Conservation (phyloP, 164 flowering plant species). For the Magnolia kwangsiensis region DNA sequence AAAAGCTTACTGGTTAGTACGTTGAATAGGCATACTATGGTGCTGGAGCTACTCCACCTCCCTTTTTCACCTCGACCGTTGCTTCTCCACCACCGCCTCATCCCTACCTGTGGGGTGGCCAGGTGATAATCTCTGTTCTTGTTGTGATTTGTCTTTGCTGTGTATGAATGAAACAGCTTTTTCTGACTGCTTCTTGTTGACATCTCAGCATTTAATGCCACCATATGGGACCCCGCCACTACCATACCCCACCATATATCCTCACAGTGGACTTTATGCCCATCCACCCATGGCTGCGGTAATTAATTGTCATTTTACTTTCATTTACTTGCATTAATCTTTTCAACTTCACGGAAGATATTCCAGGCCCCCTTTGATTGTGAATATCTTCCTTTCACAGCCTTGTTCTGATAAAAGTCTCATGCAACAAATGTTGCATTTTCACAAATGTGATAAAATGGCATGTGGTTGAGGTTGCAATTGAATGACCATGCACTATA, state of each 20-base stretch:
- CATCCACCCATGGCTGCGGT: conserved; percentile 77
- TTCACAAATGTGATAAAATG: not conserved
- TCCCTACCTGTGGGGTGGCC: conserved; percentile 82
- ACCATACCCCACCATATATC: conserved; percentile 83
- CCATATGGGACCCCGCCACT: conserved; percentile 65
- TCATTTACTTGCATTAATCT: not conserved
- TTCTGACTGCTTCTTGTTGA: conserved; percentile 13
- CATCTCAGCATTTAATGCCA: conserved; percentile 73
- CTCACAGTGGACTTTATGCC: conserved; percentile 77
- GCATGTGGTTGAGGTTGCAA: not conserved
- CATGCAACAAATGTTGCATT: not conserved
- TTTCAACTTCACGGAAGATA: not conserved
- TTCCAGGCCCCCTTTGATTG: no score
- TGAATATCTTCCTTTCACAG: no score
- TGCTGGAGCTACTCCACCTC: conserved; percentile 59
- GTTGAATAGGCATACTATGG: conserved; percentile 79
- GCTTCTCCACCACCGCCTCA: conserved; percentile 75
- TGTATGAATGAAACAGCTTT: not conserved
- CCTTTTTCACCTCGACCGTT: conserved; percentile 66
- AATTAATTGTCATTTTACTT: conserved; percentile 13
- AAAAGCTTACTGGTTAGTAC: conserved; percentile 18
- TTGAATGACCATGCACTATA: not conserved
- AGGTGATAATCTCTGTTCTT: conserved; percentile 39
- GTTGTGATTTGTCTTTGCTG: not conserved
- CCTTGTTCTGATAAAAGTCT: no score